Conservation (phyloP, 1,284 basidiomycete species). For the Porodaedalea pini region DNA sequence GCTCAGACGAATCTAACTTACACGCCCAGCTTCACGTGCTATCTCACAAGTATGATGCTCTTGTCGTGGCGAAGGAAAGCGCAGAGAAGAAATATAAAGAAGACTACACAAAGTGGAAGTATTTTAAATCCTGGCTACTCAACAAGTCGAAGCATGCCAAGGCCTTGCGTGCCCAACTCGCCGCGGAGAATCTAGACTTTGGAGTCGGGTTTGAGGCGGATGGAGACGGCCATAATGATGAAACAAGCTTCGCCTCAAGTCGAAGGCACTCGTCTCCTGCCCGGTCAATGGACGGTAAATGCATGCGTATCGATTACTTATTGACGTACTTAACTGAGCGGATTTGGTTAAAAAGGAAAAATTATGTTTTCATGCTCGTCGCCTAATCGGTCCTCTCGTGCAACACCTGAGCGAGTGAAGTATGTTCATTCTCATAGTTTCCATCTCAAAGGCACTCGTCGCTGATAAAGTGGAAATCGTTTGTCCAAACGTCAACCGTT, state of each 20-base stretch:
- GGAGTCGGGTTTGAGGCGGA: constrained; percentile 1
- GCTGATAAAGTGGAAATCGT: neutral
- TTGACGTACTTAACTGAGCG: too few species aligned
- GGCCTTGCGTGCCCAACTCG: constrained; percentile 23
- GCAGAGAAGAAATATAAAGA: constrained; percentile 43
- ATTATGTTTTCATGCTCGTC: too few species aligned
- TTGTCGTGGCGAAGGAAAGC: constrained; percentile 37
- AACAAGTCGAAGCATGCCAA: constrained; percentile 32
- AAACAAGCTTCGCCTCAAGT: neutral
- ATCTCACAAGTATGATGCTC: constrained; percentile 34
- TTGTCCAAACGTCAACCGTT: neutral
- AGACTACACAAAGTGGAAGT: constrained; percentile 49
- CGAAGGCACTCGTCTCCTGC: neutral
- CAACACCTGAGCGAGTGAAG: too few species aligned
- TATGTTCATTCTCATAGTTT: too few species aligned
- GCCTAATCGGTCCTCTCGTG: too few species aligned
- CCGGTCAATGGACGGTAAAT: neutral
- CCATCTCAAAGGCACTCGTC: too few species aligned
- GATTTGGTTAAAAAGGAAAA: too few species aligned
- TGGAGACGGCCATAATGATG: neutral
- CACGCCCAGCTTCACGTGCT: neutral
- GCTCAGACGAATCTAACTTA: neutral
- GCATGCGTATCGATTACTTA: too few species aligned
- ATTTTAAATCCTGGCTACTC: constrained; percentile 43
- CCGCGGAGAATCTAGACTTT: constrained; percentile 16